These are phyloP conservation scores for Fagopyrum tataricum DNA, from an alignment of 148 eudicot species.

Conservation along the genomic window DNA sequence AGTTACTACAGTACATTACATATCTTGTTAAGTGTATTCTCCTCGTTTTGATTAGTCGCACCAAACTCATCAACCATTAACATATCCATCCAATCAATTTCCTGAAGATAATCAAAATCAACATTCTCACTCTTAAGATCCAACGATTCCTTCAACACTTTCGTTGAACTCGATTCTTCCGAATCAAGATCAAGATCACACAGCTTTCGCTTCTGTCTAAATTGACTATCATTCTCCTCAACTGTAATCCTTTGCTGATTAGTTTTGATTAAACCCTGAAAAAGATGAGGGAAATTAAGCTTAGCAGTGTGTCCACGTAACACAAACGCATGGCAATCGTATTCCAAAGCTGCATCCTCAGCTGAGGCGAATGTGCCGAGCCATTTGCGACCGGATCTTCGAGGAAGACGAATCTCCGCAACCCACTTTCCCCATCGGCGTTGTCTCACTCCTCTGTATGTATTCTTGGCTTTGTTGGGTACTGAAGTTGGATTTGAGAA, in stretches of 20 bases:
- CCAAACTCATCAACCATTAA: neutral
- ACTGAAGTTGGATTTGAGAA: neutral
- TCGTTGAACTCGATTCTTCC: neutral
- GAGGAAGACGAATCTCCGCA: neutral
- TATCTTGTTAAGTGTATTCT: neutral
- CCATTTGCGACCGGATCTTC: neutral
- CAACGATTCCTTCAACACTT: neutral
- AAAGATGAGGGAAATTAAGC: neutral
- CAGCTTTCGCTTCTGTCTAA: neutral
- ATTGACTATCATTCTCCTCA: neutral
- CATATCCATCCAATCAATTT: neutral
- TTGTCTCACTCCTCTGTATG: neutral
- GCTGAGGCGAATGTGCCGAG: neutral
- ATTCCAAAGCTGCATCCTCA: neutral
- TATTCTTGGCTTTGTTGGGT: neutral
- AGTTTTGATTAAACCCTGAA: neutral
- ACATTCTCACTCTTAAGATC: too few relatives aligned
- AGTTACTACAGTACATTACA: neutral
- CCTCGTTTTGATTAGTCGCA: neutral
- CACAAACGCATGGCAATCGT: neutral
- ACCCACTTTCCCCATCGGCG: neutral
- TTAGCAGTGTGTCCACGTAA: neutral
- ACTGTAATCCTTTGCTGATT: neutral
- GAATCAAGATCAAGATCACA: neutral
- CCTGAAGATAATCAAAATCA: neutral